Evolutionary conservation across 2,329 filamentous ascomycete genomes (phyloP).

Genomic region (Aspergillus melleus): DNA sequence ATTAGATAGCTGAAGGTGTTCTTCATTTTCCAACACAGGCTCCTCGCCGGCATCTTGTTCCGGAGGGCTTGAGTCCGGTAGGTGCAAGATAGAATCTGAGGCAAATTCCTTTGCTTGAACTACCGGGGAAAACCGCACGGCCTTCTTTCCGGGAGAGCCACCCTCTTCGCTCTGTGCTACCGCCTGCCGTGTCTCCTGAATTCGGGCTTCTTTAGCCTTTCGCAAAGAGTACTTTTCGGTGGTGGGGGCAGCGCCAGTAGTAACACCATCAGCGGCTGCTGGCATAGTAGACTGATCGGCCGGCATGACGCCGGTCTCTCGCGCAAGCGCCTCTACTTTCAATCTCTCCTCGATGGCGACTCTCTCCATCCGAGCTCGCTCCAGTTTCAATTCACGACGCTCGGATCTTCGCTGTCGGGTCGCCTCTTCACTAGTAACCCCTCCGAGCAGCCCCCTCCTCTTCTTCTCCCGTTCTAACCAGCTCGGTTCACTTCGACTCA

Average conservation of each 20-base stretch:
- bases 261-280: constrained; percentile 15
- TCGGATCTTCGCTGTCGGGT: constrained; percentile 77
- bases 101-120: constrained; percentile 65
- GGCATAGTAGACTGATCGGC: constrained; percentile 14
- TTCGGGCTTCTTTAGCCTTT: constrained; percentile 33
- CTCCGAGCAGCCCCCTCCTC: constrained; percentile 62
- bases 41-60: constrained; percentile 25
- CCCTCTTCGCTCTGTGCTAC: constrained; percentile 15
- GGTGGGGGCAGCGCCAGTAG: constrained; percentile 17
- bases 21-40: constrained; percentile 53
- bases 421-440: constrained; percentile 75
- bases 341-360: constrained; percentile 76
- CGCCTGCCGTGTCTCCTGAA: constrained; percentile 23
- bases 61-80: constrained; percentile 14
- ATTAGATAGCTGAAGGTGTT: constrained; percentile 87
- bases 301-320: constrained; percentile 23
- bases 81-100: constrained; percentile 22
- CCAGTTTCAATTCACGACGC: constrained; percentile 81
- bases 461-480: constrained; percentile 85
- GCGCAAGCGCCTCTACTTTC: constrained; percentile 51
- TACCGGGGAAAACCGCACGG: constrained; percentile 68
- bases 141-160: constrained; percentile 48
- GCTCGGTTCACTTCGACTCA: constrained; percentile 91
- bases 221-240: constrained; percentile 36
- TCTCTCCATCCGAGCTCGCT: constrained; percentile 83